A percentile compares a stretch with the other conserved stretches of the same genome.
Conservation (phyloP, 2,329 filamentous ascomycete species). For the Gnomoniopsis sp. region DNA sequence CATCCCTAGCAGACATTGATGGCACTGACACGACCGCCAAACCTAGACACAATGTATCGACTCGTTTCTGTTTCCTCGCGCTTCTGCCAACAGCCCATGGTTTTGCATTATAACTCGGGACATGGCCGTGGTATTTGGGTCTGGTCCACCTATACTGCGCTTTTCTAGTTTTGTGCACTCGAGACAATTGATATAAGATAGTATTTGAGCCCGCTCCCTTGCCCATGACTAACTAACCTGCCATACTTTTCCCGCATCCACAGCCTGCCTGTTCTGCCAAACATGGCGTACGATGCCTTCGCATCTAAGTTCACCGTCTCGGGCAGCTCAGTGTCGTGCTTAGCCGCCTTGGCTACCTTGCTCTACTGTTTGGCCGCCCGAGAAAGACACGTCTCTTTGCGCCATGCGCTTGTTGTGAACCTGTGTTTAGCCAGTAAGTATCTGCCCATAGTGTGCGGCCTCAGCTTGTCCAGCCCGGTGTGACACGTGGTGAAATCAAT, state of each 20-base stretch:
- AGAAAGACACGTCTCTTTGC: slow-evolving; percentile 20
- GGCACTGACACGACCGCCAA: neutral
- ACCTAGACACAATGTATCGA: neutral
- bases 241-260: neutral
- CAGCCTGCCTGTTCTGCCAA: neutral
- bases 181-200: neutral
- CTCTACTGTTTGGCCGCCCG: slow-evolving; percentile 14
- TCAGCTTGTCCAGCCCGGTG: neutral
- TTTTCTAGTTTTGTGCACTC: neutral
- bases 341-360: slow-evolving; percentile 16
- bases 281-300: slow-evolving; percentile 5
- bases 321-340: slow-evolving; percentile 18
- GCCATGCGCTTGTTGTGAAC: slow-evolving; percentile 23
- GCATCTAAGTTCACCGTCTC: slow-evolving; percentile 15
- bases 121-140: neutral
- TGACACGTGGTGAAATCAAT: neutral
- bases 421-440: slow-evolving; percentile 22
- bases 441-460: neutral
- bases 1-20: neutral
- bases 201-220: neutral
- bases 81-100: neutral
- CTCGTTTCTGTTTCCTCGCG: neutral
- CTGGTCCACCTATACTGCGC: neutral
- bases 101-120: neutral
- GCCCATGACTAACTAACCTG: neutral